Base-by-base conservation (phyloP, 805 yeast species). In the Saccharomycopsis olivae region DNA sequence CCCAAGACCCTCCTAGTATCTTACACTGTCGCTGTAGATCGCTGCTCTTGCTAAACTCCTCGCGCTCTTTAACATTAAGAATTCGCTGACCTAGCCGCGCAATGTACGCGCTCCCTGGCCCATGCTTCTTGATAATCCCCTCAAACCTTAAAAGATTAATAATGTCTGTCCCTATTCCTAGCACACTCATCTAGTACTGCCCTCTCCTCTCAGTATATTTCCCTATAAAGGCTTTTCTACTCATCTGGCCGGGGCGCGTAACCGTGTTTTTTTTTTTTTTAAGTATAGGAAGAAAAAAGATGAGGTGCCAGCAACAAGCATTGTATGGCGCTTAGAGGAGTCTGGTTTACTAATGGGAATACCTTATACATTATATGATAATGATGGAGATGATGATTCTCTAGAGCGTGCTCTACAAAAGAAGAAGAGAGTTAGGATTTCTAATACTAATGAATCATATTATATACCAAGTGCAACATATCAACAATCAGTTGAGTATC, bases 1-100 rank as follows among this genome's bases (percentile, higher is more conserved):
- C 78, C 94, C 94, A 83, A 10, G 39, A 40, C 5, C 41, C 44
- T 9, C 43, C 43, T 10, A 43, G 20, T 5, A 39, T n/a, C 5
- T 28, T 6, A 28, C 31, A 11, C 33, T 13, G 5, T 17, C 14
- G 27, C 24, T 19, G 10, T 19, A 19, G 19, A n/a, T 15, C 33
- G 8, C 9, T 2, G 23, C 33, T 27, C 25, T 27, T 27, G 16
- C 21, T 15, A n/a, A 15, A n/a, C 10, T 30, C 14, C 19, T 30
- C 27, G 16, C 19, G n/a, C 15, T 23, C 11, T 6, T 8, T 23
- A 6, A 23, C 6, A 23, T 44, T 30, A n/a, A 44, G 25, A 11
- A 44, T 37, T 28, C 45, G 27, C 18, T 29, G 21, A 19, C 43
- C 40, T 6, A 44, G 33, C 17, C 39, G n/a, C 10, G 35, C 29